These are phyloP conservation scores for Aureobasidium sp. DNA, from an alignment of 2,329 filamentous ascomycete genomes.

Conservation along the genomic window DNA sequence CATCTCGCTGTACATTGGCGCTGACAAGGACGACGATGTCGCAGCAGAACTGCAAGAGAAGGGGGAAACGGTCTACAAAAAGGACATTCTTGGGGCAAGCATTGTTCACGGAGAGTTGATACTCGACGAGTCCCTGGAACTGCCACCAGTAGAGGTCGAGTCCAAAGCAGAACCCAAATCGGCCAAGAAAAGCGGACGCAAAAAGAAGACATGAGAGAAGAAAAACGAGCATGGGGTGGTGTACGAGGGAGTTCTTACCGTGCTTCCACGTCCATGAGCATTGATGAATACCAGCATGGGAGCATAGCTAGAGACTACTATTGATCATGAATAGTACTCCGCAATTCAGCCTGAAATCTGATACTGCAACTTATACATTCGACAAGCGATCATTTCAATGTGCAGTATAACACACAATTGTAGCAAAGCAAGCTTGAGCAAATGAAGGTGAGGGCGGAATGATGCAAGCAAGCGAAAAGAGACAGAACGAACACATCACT, in stretches of 20 bases:
- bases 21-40: conserved; percentile 1
- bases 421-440: neutral
- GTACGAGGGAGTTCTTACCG: neutral
- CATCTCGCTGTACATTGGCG: neutral
- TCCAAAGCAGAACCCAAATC: neutral
- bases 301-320: neutral
- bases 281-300: neutral
- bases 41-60: neutral
- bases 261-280: neutral
- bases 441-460: neutral
- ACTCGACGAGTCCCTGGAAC: neutral
- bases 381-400: neutral
- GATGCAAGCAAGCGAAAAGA: neutral
- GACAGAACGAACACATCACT: neutral
- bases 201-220: neutral
- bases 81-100: neutral
- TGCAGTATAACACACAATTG: neutral
- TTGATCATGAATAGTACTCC: neutral
- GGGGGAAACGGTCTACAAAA: neutral
- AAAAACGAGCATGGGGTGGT: neutral
- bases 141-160: neutral
- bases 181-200: neutral
- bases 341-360: neutral
- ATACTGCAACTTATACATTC: neutral
- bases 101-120: neutral